Evolutionary conservation across 208 protist species (phyloP).

Genomic region (Leishmania tarentolae): DNA sequence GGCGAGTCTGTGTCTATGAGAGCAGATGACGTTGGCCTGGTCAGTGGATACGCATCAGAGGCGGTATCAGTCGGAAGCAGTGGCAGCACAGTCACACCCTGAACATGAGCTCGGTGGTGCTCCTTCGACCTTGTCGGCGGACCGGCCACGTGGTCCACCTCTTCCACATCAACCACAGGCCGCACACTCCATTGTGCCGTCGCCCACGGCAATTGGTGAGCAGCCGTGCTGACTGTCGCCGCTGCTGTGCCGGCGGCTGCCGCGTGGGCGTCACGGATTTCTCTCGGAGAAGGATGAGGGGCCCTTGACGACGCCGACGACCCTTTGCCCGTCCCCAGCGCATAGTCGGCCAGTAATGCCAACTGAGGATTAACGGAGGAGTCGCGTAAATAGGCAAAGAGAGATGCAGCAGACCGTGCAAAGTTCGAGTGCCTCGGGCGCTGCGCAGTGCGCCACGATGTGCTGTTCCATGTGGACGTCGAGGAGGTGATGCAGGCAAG

Average conservation of each 20-base stretch:
- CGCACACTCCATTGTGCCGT: slow-evolving; percentile 6
- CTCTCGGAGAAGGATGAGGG: too few relatives aligned
- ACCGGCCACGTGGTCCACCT: background rate
- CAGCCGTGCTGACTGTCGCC: background rate
- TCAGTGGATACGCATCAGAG: background rate
- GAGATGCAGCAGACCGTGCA: background rate
- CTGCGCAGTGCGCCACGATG: background rate
- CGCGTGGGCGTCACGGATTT: background rate
- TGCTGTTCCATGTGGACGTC: background rate
- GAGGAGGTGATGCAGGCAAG: slow-evolving; percentile 1
- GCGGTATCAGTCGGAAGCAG: background rate
- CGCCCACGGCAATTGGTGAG: background rate
- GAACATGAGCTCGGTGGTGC: background rate
- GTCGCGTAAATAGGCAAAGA: slow-evolving; percentile 13
- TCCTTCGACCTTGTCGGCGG: background rate
- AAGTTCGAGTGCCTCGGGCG: background rate
- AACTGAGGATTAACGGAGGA: slow-evolving; percentile 6
- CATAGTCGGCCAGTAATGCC: slow-evolving; percentile 3
- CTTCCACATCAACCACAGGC: background rate
- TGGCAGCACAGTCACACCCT: background rate
- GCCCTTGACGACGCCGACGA: background rate
- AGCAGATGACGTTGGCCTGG: background rate
- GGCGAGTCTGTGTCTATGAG: background rate
- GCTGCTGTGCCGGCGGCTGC: background rate
- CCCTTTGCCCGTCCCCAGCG: background rate